Conservation (phyloP, 805 yeast species). For the Metschnikowia borealis region DNA sequence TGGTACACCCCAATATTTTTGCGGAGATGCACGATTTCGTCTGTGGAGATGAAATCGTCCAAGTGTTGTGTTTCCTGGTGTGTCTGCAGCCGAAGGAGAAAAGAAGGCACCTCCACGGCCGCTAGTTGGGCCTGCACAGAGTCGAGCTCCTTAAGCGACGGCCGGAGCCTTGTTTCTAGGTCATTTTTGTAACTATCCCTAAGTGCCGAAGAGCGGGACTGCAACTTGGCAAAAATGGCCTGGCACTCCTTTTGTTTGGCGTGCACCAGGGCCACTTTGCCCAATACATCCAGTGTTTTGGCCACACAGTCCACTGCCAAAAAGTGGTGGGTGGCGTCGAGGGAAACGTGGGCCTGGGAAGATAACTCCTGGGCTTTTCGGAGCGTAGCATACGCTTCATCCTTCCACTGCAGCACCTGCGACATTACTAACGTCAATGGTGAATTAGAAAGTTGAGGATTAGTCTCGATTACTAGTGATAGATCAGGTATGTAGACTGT, state of each 20-base stretch:
- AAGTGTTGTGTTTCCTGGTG: conserved; percentile 8
- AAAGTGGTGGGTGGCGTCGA: conserved; percentile 22
- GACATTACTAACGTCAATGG: background rate
- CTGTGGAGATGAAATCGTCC: conserved; percentile 33
- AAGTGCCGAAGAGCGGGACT: conserved; percentile 7
- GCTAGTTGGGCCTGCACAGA: conserved; percentile 22
- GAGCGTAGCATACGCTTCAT: conserved; percentile 26
- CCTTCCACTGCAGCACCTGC: conserved; percentile 25
- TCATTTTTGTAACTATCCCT: conserved; percentile 7
- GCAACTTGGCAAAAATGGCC: conserved; percentile 16
- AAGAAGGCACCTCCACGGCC: conserved; percentile 28
- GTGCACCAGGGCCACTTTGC: conserved; percentile 15
- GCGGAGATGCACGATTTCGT: conserved; percentile 25
- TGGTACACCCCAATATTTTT: conserved; percentile 26
- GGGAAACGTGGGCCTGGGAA: conserved; percentile 30
- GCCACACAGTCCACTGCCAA: conserved; percentile 24
- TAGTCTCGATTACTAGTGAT: no score
- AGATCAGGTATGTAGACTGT: no score
- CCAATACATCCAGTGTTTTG: conserved; percentile 15
- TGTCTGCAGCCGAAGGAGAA: conserved; percentile 12
- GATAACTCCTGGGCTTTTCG: conserved; percentile 31
- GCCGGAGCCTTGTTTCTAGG: conserved; percentile 17
- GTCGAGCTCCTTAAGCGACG: conserved; percentile 24
- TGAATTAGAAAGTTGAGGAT: no score
- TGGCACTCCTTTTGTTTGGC: conserved; percentile 14